Conservation (phyloP, 768 basidiomycete species). For the Punctularia strigosozonata region DNA sequence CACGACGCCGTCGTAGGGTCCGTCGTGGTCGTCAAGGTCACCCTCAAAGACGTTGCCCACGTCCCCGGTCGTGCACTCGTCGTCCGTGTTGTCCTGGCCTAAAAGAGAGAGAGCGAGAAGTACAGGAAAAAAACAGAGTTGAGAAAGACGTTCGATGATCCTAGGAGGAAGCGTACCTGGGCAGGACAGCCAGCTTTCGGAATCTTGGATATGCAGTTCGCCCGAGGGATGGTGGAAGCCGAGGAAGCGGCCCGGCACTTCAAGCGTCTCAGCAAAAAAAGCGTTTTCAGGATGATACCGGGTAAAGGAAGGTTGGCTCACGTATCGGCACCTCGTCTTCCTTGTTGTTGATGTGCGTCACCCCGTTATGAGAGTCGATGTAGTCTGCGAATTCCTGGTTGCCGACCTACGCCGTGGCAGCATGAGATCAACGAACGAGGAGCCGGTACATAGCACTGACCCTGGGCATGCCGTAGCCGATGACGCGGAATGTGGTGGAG, state of each 20-base stretch:
- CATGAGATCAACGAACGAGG: neutral
- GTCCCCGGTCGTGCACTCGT: constrained; percentile 11
- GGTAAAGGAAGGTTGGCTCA: constrained; percentile 27
- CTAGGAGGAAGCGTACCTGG: too few relatives aligned
- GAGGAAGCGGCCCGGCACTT: constrained; percentile 21
- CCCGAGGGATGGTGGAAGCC: constrained; percentile 31
- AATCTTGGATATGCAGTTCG: constrained; percentile 6
- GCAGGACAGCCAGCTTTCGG: constrained; percentile 12
- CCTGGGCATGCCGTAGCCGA: constrained; percentile 25
- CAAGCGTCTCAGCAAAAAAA: neutral
- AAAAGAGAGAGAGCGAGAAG: too few relatives aligned
- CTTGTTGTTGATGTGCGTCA: constrained; percentile 7
- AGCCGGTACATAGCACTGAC: too few relatives aligned
- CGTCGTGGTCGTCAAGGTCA: constrained; percentile 12
- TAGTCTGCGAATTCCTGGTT: constrained; percentile 14
- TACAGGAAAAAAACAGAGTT: too few relatives aligned
- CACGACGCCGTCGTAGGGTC: constrained; percentile 14
- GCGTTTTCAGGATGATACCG: constrained; percentile 5
- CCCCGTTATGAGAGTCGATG: constrained; percentile 5
- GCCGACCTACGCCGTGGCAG: neutral
- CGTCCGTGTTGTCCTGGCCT: constrained; percentile 13
- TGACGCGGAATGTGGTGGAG: constrained; percentile 18
- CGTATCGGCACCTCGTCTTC: constrained; percentile 28
- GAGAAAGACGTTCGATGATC: too few relatives aligned
- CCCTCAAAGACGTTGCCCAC: constrained; percentile 11